These are phyloP conservation scores for Backusella tuberculispora DNA, from an alignment of 192 early-diverging fungal species.

Conservation along the genomic window DNA sequence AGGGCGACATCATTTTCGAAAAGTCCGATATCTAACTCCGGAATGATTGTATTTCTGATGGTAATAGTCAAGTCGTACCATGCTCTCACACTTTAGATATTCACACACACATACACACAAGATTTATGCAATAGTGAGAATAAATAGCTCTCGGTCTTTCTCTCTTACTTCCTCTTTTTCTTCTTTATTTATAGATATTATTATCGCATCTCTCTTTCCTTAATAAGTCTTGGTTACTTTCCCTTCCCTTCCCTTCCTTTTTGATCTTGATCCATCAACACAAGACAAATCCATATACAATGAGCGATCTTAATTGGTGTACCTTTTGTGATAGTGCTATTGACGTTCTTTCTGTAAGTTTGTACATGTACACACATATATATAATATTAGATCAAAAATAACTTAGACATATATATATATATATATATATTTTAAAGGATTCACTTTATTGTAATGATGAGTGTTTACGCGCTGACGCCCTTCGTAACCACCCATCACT, in stretches of 20 bases:
- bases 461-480: constrained; percentile 39
- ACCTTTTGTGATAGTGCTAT: constrained; percentile 39
- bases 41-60: no score
- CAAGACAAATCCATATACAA: neutral
- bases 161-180: neutral
- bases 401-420: neutral
- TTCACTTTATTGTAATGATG: constrained; percentile 42
- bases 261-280: neutral
- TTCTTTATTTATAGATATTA: neutral
- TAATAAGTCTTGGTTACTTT: neutral
- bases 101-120: constrained; percentile 5
- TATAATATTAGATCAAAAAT: neutral
- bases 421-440: constrained; percentile 8
- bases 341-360: constrained; percentile 33
- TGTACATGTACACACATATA: neutral
- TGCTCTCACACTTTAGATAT: constrained; percentile 14
- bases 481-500: constrained; percentile 38
- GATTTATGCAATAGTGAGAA: neutral
- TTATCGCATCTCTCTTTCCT: neutral
- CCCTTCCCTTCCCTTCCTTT: neutral
- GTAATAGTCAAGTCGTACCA: neutral
- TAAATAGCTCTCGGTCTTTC: neutral
- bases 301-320: constrained; percentile 44
- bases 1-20: no score
- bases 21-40: no score